A percentile compares a stretch with the other conserved stretches of the same genome.
Conservation (phyloP, 2,329 filamentous ascomycete genomes). For the Aureobasidium sp. region DNA sequence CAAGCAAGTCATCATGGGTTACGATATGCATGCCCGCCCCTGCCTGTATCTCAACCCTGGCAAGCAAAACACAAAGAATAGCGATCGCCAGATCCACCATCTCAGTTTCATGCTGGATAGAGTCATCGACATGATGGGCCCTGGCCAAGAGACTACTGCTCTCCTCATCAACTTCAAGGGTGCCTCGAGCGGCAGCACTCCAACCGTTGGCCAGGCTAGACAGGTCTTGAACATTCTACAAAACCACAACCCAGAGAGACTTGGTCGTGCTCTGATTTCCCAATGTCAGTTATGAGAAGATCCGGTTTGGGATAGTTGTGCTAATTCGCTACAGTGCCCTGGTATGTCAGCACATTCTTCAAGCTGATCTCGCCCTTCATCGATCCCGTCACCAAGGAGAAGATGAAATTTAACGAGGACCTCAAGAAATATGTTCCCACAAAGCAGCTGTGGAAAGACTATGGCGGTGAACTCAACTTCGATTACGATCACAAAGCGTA, state of each 20-base stretch:
- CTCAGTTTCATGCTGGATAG: constrained; percentile 94
- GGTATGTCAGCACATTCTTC: constrained; percentile 89
- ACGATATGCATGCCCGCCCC: constrained; percentile 75
- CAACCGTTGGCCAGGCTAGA: constrained; percentile 66
- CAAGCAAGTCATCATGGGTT: constrained; percentile 86
- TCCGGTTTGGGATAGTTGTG: too few species aligned
- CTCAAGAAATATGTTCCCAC: constrained; percentile 73
- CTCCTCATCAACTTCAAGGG: constrained; percentile 89
- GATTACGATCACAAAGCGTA: constrained; percentile 83
- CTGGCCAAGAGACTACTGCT: constrained; percentile 78
- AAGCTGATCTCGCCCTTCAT: constrained; percentile 95
- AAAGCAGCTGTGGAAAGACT: constrained; percentile 72
- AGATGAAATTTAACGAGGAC: constrained; percentile 97
- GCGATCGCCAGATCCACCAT: constrained; percentile 83
- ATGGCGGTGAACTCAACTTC: constrained; percentile 76
- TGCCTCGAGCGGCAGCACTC: constrained; percentile 67
- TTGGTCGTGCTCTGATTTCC: constrained; percentile 82
- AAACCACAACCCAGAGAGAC: constrained; percentile 87
- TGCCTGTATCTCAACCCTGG: constrained; percentile 87
- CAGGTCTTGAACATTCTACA: constrained; percentile 88
- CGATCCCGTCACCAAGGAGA: constrained; percentile 85
- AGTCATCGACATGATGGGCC: constrained; percentile 76
- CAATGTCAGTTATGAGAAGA: constrained; percentile 77
- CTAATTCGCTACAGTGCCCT: constrained; percentile 59
- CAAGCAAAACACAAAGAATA: constrained; percentile 84